Base-by-base conservation (phyloP, 768 basidiomycete genomes). In the Leccinum rimulosum region DNA sequence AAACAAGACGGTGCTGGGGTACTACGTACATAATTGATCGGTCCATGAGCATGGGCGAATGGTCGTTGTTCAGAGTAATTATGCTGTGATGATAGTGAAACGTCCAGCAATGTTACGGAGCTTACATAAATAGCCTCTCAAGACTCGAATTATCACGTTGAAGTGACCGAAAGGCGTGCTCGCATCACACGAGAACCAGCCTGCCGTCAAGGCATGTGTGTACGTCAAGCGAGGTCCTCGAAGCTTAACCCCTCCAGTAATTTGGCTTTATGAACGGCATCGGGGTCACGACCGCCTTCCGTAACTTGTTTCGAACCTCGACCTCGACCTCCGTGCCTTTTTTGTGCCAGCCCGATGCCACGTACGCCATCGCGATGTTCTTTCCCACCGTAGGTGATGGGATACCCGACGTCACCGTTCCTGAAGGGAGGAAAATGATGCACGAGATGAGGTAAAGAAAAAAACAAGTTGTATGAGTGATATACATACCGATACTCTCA, bases 321-420 rank as follows among this genome's bases (percentile, higher is more conserved):
- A 98, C 87, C 52, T 82, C 80, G 4, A 98, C 78, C 69, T 88
- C 83, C 0, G 89, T 96, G 11, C 92, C 93, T 73, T 92, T 95
- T 77, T 95, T 98, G 76, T 96, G 92, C 74, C 80, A 86, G 0
- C 93, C 94, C 22, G 78, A 82, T 62, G 78, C 71, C 50, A 98
- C 82, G 67, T 98, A 98, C 1, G 87, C 96, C 96, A 98, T 98
- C 1, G 95, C 93, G 65, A 98, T 93, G 73, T 99, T 98, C 72
- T 88, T 87, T 1, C 84, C 85, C 3, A 94, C 78, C 1, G 93
- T 89, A 0, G 95, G 96, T 0, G 94, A 94, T 14, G 97, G 97
- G 61, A 98, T 97, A 50, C 96, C 97, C 1, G 95, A 98, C 0
- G 95, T 99, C 50, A 98, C 83, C 12, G 75, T 70, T 36, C 93